Percentiles rank a stretch among this genome's conserved stretches.
phyloP scores from a whole-genome alignment of 192 early-diverging fungal genomes.

The Coemansia sp. region DNA sequence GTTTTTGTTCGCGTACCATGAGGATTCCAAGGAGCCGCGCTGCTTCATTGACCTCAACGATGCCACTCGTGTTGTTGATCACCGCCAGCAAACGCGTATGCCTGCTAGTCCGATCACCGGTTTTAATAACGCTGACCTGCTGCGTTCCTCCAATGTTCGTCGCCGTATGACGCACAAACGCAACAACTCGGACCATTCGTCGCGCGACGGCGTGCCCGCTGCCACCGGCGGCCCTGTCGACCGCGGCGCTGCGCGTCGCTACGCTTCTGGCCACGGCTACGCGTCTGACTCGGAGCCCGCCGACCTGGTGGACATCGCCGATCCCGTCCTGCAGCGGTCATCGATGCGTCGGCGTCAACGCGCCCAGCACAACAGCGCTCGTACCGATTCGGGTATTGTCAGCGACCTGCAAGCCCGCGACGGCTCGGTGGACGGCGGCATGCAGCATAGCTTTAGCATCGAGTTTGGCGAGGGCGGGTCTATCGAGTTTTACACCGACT shows the following conservation, averaged over 20 bases:
- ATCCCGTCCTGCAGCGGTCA: conserved; percentile 35
- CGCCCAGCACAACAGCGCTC: background rate
- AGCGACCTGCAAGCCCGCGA: conserved; percentile 20
- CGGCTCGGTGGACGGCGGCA: conserved; percentile 28
- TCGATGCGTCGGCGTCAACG: conserved; percentile 23
- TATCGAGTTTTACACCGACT: conserved; percentile 54
- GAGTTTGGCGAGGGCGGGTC: conserved; percentile 50
- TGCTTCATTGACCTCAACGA: conserved; percentile 57
- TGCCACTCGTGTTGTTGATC: conserved; percentile 48
- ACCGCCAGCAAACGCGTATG: conserved; percentile 12
- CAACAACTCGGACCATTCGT: conserved; percentile 50
- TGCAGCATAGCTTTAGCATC: conserved; percentile 57
- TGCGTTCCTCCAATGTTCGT: conserved; percentile 24
- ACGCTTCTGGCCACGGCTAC: conserved; percentile 26
- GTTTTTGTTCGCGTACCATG: conserved; percentile 58
- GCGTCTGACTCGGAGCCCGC: conserved; percentile 53
- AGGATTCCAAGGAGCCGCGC: conserved; percentile 50
- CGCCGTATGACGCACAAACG: conserved; percentile 49
- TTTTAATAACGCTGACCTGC: conserved; percentile 23
- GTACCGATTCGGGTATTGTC: conserved; percentile 43
- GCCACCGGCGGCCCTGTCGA: conserved; percentile 11
- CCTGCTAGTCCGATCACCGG: conserved; percentile 6
- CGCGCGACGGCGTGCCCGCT: conserved; percentile 26
- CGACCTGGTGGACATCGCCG: conserved; percentile 44
- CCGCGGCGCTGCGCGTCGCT: background rate